These are phyloP conservation scores for Cenococcum geophilum DNA, from an alignment of 495 filamentous ascomycete species.

Conservation along the genomic window DNA sequence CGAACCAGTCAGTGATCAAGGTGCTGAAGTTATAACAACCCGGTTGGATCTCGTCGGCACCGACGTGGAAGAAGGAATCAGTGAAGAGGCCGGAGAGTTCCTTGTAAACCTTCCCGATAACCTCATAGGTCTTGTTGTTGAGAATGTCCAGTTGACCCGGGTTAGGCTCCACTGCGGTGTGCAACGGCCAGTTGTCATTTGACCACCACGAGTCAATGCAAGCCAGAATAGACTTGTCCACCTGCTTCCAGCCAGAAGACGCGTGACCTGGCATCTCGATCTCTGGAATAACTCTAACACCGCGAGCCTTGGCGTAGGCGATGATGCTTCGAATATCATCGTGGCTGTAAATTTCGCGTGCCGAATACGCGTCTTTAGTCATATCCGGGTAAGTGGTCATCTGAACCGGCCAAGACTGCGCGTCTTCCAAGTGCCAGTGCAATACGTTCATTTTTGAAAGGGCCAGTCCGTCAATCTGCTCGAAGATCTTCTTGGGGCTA, in stretches of 20 bases:
- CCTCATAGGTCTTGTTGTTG: conserved; percentile 49
- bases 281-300: conserved; percentile 51
- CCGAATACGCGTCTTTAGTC: conserved; percentile 50
- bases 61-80: conserved; percentile 52
- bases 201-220: conserved; percentile 54
- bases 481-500: conserved; percentile 46
- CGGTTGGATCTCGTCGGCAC: conserved; percentile 49
- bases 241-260: conserved; percentile 51
- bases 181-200: conserved; percentile 47
- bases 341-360: conserved; percentile 43
- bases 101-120: conserved; percentile 48
- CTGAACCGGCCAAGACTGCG: conserved; percentile 48
- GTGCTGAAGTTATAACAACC: conserved; percentile 52
- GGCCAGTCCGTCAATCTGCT: conserved; percentile 50
- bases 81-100: conserved; percentile 49
- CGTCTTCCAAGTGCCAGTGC: conserved; percentile 53
- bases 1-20: conserved; percentile 45
- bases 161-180: conserved; percentile 53
- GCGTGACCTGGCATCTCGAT: conserved; percentile 54
- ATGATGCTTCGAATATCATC: conserved; percentile 46
- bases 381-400: conserved; percentile 48
- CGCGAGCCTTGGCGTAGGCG: conserved; percentile 45
- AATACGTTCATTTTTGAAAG: conserved; percentile 56
- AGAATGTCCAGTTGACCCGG: conserved; percentile 54
- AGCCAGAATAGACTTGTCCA: conserved; percentile 47